Evolutionary conservation across 441 rosid species (phyloP).

Genomic region (Populus hybrid): DNA sequence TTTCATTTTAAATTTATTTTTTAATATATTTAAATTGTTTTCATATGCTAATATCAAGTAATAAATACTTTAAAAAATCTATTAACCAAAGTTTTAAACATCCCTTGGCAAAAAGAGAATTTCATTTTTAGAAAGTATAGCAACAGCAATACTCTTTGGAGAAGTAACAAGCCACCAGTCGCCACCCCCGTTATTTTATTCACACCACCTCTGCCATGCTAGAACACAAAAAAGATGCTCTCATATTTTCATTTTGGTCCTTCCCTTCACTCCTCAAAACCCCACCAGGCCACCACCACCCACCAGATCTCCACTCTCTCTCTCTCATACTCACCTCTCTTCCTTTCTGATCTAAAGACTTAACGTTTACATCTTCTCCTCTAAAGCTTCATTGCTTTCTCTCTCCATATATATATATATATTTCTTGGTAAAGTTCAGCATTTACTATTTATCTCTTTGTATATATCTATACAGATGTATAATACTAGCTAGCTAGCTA

Average conservation of each 20-base stretch:
- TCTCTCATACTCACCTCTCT: conserved; percentile 4
- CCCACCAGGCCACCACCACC: conserved; percentile 19
- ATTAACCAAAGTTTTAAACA: too few relatives aligned
- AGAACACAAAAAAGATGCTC: conserved; percentile 18
- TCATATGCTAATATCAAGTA: too few relatives aligned
- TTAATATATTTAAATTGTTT: too few relatives aligned
- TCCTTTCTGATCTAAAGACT: background rate
- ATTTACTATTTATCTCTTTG: background rate
- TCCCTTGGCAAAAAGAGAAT: conserved; percentile 8
- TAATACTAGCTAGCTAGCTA: background rate
- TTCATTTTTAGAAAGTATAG: background rate
- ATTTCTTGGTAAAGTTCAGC: background rate
- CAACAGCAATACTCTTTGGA: conserved; percentile 17
- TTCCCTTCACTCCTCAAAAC: conserved; percentile 40
- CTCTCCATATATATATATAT: background rate
- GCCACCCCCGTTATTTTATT: conserved; percentile 25
- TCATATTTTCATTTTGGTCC: conserved; percentile 33
- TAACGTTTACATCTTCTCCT: background rate
- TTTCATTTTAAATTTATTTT: too few relatives aligned
- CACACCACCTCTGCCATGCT: conserved; percentile 8
- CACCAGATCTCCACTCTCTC: conserved; percentile 8
- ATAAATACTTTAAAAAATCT: too few relatives aligned
- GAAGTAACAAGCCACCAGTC: conserved; percentile 31
- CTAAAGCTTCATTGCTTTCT: background rate
- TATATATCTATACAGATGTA: background rate